A percentile compares a stretch with the other conserved stretches of the same genome.
These are phyloP conservation scores for Ogataea saltuana DNA, from an alignment of 805 yeast species.

Conservation along the genomic window DNA sequence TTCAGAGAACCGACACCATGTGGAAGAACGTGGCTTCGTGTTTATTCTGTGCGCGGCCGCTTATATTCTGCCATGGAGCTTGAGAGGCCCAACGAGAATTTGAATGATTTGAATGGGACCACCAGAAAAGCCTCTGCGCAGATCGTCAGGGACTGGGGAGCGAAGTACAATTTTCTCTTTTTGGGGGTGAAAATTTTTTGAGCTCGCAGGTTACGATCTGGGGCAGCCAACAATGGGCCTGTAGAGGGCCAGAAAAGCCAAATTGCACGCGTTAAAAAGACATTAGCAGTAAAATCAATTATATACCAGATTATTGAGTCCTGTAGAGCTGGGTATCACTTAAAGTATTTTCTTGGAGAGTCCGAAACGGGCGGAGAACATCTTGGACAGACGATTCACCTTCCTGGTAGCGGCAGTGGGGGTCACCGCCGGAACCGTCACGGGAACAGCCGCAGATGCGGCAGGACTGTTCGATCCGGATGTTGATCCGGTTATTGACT, in stretches of 20 bases:
- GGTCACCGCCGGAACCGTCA: neutral
- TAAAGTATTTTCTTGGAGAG: conserved; percentile 20
- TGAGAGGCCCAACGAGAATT: no score
- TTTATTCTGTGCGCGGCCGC: no score
- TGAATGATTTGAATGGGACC: no score
- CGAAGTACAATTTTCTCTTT: neutral
- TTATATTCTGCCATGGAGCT: no score
- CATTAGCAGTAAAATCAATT: conserved; percentile 3
- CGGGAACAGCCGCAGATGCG: neutral
- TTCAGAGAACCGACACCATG: no score
- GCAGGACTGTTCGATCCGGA: no score
- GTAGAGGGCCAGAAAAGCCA: neutral
- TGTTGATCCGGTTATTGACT: no score
- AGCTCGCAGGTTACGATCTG: no score
- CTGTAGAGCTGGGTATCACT: conserved; percentile 6
- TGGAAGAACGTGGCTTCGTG: no score
- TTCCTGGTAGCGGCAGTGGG: conserved; percentile 14
- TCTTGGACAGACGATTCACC: conserved; percentile 24
- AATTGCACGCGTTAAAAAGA: neutral
- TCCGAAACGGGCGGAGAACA: conserved; percentile 30
- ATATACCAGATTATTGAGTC: neutral
- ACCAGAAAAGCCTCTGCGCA: no score
- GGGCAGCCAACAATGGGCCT: neutral
- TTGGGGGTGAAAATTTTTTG: neutral
- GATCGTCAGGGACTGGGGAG: no score